Evolutionary conservation across 2,329 filamentous ascomycete genomes (phyloP).

Genomic region (Exophiala lecanii-corni): DNA sequence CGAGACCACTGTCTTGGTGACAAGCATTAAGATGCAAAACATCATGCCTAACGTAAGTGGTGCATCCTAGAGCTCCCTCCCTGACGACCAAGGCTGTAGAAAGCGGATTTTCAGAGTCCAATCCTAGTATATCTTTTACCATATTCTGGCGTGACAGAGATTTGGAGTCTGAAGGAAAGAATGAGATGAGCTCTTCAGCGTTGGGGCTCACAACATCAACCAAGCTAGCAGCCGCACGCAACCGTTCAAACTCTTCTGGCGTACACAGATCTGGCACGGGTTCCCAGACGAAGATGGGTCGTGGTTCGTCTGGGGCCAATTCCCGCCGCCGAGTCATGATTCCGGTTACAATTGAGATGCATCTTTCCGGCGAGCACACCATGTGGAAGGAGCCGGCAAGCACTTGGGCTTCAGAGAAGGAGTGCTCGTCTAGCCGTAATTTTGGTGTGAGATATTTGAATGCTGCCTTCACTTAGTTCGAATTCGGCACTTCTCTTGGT

Average conservation of each 20-base stretch:
- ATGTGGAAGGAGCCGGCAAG: slow-evolving; percentile 77
- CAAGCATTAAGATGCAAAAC: slow-evolving; percentile 72
- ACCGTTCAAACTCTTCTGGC: slow-evolving; percentile 55
- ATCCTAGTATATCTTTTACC: slow-evolving; percentile 33
- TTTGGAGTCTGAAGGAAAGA: slow-evolving; percentile 55
- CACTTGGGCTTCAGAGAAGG: slow-evolving; percentile 63
- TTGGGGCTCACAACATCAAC: slow-evolving; percentile 71
- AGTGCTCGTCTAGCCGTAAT: slow-evolving; percentile 67
- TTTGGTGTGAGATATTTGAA: slow-evolving; percentile 90
- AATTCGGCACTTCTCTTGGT: not conserved
- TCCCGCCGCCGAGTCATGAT: slow-evolving; percentile 54
- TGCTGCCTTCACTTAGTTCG: slow-evolving; percentile 41
- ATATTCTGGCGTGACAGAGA: slow-evolving; percentile 28
- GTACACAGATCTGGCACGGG: slow-evolving; percentile 86
- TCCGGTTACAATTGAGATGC: slow-evolving; percentile 68
- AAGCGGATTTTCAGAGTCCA: slow-evolving; percentile 32
- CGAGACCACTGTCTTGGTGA: slow-evolving; percentile 48
- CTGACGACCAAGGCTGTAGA: slow-evolving; percentile 44
- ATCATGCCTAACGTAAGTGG: slow-evolving; percentile 40
- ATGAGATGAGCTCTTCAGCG: slow-evolving; percentile 77
- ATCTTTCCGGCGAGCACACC: slow-evolving; percentile 74
- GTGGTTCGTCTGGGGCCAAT: slow-evolving; percentile 37
- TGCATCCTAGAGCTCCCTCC: slow-evolving; percentile 58
- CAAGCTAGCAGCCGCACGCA: slow-evolving; percentile 48
- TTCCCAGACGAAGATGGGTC: slow-evolving; percentile 86